Conservation (phyloP, 1,284 basidiomycete species). For the Ustilago xerochloae region DNA sequence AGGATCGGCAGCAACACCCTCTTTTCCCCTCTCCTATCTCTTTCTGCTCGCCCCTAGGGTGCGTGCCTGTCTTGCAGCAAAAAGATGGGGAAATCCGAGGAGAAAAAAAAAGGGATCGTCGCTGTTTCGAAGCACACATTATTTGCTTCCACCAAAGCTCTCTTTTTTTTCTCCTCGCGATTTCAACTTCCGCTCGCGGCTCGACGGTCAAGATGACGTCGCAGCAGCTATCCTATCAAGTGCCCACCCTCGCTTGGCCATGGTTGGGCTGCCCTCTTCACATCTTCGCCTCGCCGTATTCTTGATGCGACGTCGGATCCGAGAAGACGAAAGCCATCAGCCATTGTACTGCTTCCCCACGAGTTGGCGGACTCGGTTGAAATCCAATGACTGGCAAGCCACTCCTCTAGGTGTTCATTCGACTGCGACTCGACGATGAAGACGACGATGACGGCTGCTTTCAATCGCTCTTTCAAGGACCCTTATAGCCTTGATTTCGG, state of each 20-base stretch:
- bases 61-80: neutral
- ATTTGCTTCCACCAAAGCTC: neutral
- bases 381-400: no score
- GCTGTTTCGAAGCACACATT: neutral
- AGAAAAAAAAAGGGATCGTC: neutral
- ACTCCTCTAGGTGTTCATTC: no score
- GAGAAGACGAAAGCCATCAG: no score
- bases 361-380: no score
- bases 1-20: slow-evolving; percentile 6
- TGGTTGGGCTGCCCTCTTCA: neutral
- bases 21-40: neutral
- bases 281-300: neutral
- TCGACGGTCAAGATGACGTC: neutral
- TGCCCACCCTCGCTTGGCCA: neutral
- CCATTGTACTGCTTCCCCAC: no score
- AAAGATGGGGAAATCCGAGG: neutral
- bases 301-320: no score
- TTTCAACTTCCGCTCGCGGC: slow-evolving; percentile 2
- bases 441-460: neutral
- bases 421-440: neutral
- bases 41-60: neutral
- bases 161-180: neutral
- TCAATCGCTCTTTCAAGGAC: no score
- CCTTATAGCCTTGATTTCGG: neutral
- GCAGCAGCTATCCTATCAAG: neutral